Evolutionary conservation across 192 early-diverging fungal species (phyloP), one percentile per base, ranked within the genome.

Genomic region (Backusella sp.): DNA sequence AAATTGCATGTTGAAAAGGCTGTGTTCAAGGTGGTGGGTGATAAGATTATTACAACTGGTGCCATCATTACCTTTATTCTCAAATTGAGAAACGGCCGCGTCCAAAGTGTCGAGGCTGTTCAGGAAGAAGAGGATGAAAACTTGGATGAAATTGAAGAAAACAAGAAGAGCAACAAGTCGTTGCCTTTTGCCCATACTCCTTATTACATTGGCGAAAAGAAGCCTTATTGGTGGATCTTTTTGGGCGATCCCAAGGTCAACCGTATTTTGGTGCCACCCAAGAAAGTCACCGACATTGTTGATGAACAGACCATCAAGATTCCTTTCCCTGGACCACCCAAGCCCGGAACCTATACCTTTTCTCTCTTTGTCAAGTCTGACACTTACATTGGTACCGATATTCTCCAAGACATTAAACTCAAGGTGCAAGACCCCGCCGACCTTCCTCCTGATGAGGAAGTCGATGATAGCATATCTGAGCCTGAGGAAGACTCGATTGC

Each of bases 401-500:
- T 94, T 37, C 75, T 85, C 59, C 85, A 93, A 76, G 91, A 96
- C 46, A 84, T 97, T 62, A 89, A 91, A 52, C 85, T 98, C 87
- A 86, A 82, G 6, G 93, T 96, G 9, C 85, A 90, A 42, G 88
- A 92, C 65, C 86, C 90, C 6, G 84, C 94, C 11, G 87, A 86
- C 34, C 88, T 94, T 37, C 93, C 96, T 34, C 79, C 88, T n/a
- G 90, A 90, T 72, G 85, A 91, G 6, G 93, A 95, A 69, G 71
- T 91, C 6, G 95, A 97, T 44, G 97, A 98, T 78, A 94, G 96
- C 70, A 98, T 98, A 70, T 96, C 95, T 19, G 98, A 98, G 76
- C 96, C 97, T 37, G 98, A 97, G 68, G 96, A 97, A 68, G 95
- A 98, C 83, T 93, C 93, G 39, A 92, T 99, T 79, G 96, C 96